Conservation (phyloP, 495 filamentous ascomycete species). For the Podospora comata region DNA sequence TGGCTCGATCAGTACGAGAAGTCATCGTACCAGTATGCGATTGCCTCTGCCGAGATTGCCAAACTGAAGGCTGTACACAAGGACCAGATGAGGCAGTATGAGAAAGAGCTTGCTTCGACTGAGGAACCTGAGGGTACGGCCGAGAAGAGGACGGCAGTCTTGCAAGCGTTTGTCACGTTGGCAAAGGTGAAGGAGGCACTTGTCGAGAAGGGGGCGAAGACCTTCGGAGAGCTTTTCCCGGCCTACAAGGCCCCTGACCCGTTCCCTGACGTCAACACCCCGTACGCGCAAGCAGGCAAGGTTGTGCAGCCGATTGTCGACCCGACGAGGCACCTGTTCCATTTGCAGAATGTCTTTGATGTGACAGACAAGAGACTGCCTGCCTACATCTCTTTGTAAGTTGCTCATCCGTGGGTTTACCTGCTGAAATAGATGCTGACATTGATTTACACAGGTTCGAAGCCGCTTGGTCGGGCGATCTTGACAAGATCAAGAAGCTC, state of each 20-base stretch:
- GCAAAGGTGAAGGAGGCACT: slow-evolving; percentile 53
- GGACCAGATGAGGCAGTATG: slow-evolving; percentile 26
- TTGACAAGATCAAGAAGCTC: slow-evolving; percentile 53
- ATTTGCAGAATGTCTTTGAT: slow-evolving; percentile 31
- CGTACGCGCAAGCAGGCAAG: neutral
- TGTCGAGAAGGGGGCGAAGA: slow-evolving; percentile 57
- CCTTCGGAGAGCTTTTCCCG: slow-evolving; percentile 61
- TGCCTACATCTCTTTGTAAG: slow-evolving; percentile 56
- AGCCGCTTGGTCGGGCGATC: slow-evolving; percentile 65
- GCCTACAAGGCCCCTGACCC: slow-evolving; percentile 33
- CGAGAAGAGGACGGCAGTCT: slow-evolving; percentile 53
- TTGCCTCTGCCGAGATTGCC: slow-evolving; percentile 39
- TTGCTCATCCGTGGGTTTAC: neutral
- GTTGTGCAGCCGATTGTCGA: neutral
- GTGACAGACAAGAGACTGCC: slow-evolving; percentile 49
- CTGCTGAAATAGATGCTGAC: slow-evolving; percentile 28
- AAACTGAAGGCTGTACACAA: slow-evolving; percentile 14
- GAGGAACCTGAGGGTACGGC: slow-evolving; percentile 33
- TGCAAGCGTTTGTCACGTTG: slow-evolving; percentile 47
- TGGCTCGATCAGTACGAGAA: slow-evolving; percentile 45
- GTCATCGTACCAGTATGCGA: slow-evolving; percentile 54
- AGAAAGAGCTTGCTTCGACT: slow-evolving; percentile 31
- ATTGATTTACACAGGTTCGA: slow-evolving; percentile 50
- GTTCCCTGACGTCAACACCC: neutral
- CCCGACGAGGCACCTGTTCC: neutral